Evolutionary conservation across 2,329 filamentous ascomycete species (phyloP).

Genomic region (Talaromyces sp.): DNA sequence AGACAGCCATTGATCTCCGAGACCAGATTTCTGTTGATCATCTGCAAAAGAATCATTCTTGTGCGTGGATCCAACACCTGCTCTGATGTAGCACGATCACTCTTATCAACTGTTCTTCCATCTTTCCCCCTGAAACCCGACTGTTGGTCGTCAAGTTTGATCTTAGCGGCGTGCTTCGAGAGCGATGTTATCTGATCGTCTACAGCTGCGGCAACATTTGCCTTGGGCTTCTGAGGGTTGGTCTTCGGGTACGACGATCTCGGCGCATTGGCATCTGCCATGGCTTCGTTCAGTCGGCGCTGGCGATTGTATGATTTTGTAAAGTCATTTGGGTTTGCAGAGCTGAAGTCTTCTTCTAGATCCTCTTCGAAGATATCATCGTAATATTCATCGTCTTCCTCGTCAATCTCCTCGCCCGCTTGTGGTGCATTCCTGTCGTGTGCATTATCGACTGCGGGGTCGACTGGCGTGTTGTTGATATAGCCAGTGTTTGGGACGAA

Average conservation of each 20-base stretch:
- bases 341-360: slow-evolving; percentile 51
- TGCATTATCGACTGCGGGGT: slow-evolving; percentile 18
- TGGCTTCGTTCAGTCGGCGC: slow-evolving; percentile 61
- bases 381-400: slow-evolving; percentile 61
- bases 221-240: slow-evolving; percentile 74
- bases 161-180: slow-evolving; percentile 79
- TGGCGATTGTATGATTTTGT: slow-evolving; percentile 90
- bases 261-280: slow-evolving; percentile 49
- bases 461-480: background rate
- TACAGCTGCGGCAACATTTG: slow-evolving; percentile 75
- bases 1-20: slow-evolving; percentile 92
- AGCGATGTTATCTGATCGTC: slow-evolving; percentile 88
- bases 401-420: slow-evolving; percentile 46
- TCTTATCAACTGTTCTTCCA: slow-evolving; percentile 64
- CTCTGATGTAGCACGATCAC: slow-evolving; percentile 88
- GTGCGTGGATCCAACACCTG: slow-evolving; percentile 93
- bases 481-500: slow-evolving; percentile 46
- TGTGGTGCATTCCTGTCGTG: slow-evolving; percentile 34
- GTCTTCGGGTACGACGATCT: slow-evolving; percentile 63
- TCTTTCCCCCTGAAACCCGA: slow-evolving; percentile 53
- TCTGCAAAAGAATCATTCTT: slow-evolving; percentile 90
- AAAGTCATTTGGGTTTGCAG: slow-evolving; percentile 63
- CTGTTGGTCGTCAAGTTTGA: slow-evolving; percentile 68
- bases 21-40: slow-evolving; percentile 89
- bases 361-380: slow-evolving; percentile 52